Evolutionary conservation across 805 yeast species (phyloP).

Genomic region (Saccharomycopsis selenospora): DNA sequence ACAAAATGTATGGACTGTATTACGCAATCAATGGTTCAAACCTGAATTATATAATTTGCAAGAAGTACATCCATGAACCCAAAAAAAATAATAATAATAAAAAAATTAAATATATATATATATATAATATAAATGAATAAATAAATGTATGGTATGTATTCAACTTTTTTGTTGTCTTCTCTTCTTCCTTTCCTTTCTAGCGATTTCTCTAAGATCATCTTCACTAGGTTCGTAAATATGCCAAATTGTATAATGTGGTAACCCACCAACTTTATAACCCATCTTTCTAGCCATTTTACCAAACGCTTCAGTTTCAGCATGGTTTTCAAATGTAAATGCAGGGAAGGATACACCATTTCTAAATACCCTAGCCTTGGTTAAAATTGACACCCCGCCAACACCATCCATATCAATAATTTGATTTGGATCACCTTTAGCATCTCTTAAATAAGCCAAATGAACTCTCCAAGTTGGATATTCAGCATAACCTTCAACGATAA

Average conservation of each 20-base stretch:
- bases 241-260: conserved; percentile 88
- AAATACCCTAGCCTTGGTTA: conserved; percentile 67
- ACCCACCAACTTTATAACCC: conserved; percentile 80
- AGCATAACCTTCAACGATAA: conserved; percentile 82
- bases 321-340: conserved; percentile 75
- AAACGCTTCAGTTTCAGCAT: conserved; percentile 84
- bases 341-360: conserved; percentile 80
- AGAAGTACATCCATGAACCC: conserved; percentile 11
- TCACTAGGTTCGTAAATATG: conserved; percentile 87
- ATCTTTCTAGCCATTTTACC: conserved; percentile 73
- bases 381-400: conserved; percentile 79
- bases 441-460: conserved; percentile 68
- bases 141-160: no score
- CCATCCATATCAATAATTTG: conserved; percentile 73
- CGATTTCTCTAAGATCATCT: conserved; percentile 68
- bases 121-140: no score
- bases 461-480: conserved; percentile 84
- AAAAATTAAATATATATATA: no score
- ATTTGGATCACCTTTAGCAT: conserved; percentile 49
- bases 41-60: conserved; percentile 40
- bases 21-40: conserved; percentile 59
- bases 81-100: no score
- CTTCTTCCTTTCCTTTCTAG: conserved; percentile 58
- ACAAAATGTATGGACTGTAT: conserved; percentile 54
- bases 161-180: conserved; percentile 38